These are phyloP conservation scores for Myxozyma kluyveri DNA, from an alignment of 805 yeast species.

Conservation along the genomic window DNA sequence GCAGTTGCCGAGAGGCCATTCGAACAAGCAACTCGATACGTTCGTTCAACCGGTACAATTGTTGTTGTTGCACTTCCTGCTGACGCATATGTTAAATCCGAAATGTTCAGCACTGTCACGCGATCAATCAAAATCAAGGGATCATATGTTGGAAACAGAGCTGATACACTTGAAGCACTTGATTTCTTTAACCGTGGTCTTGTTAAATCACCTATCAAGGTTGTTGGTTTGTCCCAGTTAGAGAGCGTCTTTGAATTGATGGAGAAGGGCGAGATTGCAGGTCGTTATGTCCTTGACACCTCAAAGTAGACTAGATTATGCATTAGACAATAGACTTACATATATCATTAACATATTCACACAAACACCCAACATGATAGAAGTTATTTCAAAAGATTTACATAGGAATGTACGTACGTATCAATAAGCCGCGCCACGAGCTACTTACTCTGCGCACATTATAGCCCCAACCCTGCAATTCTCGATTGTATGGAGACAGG, in stretches of 20 bases:
- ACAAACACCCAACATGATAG: too few relatives aligned
- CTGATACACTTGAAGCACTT: slow-evolving; percentile 76
- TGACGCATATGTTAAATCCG: slow-evolving; percentile 65
- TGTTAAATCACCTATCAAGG: slow-evolving; percentile 66
- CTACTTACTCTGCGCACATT: too few relatives aligned
- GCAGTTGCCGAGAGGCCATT: slow-evolving; percentile 55
- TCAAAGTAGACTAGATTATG: slow-evolving; percentile 39
- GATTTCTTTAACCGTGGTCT: slow-evolving; percentile 70
- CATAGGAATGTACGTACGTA: too few relatives aligned
- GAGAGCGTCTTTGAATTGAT: slow-evolving; percentile 68
- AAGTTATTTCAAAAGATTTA: too few relatives aligned
- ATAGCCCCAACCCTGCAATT: too few relatives aligned
- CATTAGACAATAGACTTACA: background rate
- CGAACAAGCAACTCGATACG: slow-evolving; percentile 54
- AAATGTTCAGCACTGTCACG: slow-evolving; percentile 70
- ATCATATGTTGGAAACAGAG: slow-evolving; percentile 85
- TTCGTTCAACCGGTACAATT: slow-evolving; percentile 65
- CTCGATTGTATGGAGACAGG: too few relatives aligned
- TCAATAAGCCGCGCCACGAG: too few relatives aligned
- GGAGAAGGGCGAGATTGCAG: slow-evolving; percentile 80
- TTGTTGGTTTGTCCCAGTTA: slow-evolving; percentile 71
- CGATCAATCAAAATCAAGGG: slow-evolving; percentile 70
- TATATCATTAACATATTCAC: too few relatives aligned
- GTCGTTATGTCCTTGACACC: slow-evolving; percentile 84
- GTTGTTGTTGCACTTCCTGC: slow-evolving; percentile 77